Base-by-base conservation (phyloP, 495 filamentous ascomycete genomes). In the Talaromyces trachyspermus region DNA sequence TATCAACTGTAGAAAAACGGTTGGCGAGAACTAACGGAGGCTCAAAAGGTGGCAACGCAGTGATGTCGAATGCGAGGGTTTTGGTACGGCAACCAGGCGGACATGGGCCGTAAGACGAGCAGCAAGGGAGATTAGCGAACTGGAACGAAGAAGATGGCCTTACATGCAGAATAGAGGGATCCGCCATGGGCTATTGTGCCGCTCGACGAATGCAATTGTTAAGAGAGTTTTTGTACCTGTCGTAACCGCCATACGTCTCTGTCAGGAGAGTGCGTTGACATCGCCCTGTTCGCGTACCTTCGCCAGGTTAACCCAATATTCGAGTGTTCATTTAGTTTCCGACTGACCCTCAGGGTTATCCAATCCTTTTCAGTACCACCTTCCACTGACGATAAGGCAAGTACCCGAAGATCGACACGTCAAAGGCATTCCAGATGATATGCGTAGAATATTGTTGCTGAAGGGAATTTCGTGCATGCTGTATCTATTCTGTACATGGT, bases 341-440 rank as follows among this genome's bases (percentile, higher is more conserved):
- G 76, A 78, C 44, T 70, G 75, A 54, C 80, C 77, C n/a, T 49
- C 59, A 0, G 75, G 74, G 46, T 77, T 74, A 74, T 78, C 49
- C 23, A 12, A 24, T 6, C n/a, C n/a, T n/a, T n/a, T n/a, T n/a
- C n/a, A n/a, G n/a, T 57, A 55, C 49, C 29, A 76, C 73, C 66
- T 75, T 77, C 78, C 77, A 83, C 33, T 81, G 74, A 4, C 80
- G 80, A 9, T 80, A 78, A 26, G 77, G 76, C 52, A 81, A 63
- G 58, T 85, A 80, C 9, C 81, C 81, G 48, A 76, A 65, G 44
- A 75, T 79, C 25, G 59, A 79, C 70, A 76, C 74, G 22, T 79
- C 79, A 52, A 84, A 84, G 22, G 78, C 80, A 62, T 84, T 83
- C 47, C 83, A 58, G 47, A 84, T 71, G 25, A 82, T 73, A 35